These are phyloP conservation scores for Suillus subaureus DNA, from an alignment of 768 basidiomycete genomes.

Conservation along the genomic window DNA sequence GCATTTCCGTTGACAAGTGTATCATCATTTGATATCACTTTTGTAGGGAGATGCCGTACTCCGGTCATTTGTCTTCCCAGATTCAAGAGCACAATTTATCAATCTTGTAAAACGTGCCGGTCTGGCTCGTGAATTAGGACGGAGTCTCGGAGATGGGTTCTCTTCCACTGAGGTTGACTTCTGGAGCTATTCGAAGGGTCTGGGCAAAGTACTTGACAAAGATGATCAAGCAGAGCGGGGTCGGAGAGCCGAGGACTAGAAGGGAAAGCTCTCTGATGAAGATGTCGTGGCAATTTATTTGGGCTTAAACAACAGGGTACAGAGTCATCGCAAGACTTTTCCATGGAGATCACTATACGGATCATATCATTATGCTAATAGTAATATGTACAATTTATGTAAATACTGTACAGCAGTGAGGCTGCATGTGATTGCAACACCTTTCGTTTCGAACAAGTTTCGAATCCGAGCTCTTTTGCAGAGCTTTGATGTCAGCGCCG, in stretches of 20 bases:
- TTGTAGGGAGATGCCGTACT: slow-evolving; percentile 58
- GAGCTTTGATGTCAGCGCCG: slow-evolving; percentile 2
- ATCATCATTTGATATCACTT: slow-evolving; percentile 14
- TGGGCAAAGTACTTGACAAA: slow-evolving; percentile 9
- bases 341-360: neutral
- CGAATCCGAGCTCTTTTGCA: neutral
- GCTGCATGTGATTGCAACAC: neutral
- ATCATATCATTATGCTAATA: neutral
- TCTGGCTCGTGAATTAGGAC: slow-evolving; percentile 35
- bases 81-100: slow-evolving; percentile 72
- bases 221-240: neutral
- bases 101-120: slow-evolving; percentile 52
- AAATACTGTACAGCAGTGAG: neutral
- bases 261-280: neutral
- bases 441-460: neutral
- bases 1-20: slow-evolving; percentile 28
- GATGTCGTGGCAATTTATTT: neutral
- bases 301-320: neutral
- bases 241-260: neutral
- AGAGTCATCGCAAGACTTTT: neutral
- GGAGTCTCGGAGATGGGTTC: slow-evolving; percentile 26
- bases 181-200: slow-evolving; percentile 58
- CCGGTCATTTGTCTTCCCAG: slow-evolving; percentile 68
- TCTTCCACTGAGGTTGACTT: slow-evolving; percentile 56
- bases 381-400: neutral